Conservation (phyloP, 169 alveolate genomes). For the Miamiensis avidus region DNA sequence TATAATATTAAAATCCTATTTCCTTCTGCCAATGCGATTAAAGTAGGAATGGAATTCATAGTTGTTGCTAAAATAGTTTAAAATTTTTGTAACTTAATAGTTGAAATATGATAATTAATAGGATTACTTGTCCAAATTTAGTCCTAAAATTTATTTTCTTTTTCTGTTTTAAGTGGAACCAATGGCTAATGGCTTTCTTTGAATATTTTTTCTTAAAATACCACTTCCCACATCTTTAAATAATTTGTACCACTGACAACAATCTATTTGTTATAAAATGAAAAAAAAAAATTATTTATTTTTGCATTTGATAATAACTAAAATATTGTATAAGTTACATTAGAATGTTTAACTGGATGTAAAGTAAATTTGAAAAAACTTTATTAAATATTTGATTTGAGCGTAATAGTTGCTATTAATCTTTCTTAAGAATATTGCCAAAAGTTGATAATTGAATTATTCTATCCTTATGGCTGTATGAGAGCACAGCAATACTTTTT, state of each 20-base stretch:
- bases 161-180: conserved; percentile 41
- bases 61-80: not conserved
- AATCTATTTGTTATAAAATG: not conserved
- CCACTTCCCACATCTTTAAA: conserved; percentile 47
- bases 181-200: conserved; percentile 39
- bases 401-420: conserved; percentile 25
- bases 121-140: conserved; percentile 24
- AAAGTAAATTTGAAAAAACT: conserved; percentile 29
- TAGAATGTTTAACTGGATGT: conserved; percentile 35
- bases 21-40: conserved; percentile 37
- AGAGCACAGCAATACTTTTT: conserved; percentile 34
- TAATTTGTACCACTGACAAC: conserved; percentile 37
- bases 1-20: conserved; percentile 34
- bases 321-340: conserved; percentile 1
- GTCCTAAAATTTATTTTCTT: conserved; percentile 43
- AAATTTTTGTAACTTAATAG: not conserved
- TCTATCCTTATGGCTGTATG: conserved; percentile 8
- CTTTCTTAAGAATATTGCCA: conserved; percentile 42
- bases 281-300: not conserved
- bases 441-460: conserved; percentile 22
- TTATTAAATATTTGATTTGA: conserved; percentile 13
- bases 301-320: not conserved
- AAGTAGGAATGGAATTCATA: conserved; percentile 21
- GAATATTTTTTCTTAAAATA: conserved; percentile 36
- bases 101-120: too few species aligned